These are phyloP conservation scores for Eucalyptus victrix DNA, from an alignment of 345 rosid genomes.

Conservation along the genomic window DNA sequence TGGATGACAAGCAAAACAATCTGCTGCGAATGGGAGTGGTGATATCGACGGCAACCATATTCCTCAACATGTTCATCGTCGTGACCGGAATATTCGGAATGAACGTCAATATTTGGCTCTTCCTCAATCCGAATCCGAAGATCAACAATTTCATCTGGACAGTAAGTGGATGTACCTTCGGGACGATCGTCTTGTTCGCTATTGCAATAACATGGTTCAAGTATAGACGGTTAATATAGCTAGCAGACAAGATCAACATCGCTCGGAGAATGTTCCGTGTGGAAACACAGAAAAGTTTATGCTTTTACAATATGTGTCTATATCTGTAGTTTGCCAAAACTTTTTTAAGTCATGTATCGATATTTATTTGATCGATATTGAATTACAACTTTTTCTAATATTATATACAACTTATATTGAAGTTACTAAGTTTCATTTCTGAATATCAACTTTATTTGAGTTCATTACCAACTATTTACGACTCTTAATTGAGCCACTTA, in stretches of 20 bases:
- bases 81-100: conserved; percentile 68
- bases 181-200: background rate
- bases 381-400: background rate
- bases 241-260: background rate
- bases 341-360: background rate
- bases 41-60: conserved; percentile 76
- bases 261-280: background rate
- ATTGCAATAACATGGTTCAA: background rate
- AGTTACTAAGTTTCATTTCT: background rate
- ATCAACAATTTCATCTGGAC: background rate
- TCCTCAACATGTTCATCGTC: conserved; percentile 42
- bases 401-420: background rate
- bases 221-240: background rate
- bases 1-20: background rate
- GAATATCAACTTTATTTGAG: background rate
- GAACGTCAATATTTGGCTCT: conserved; percentile 27
- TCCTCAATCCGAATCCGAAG: background rate
- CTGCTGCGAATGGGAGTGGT: background rate
- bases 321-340: background rate
- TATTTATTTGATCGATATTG: background rate
- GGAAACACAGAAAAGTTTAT: background rate
- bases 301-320: background rate
- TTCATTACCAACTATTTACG: background rate
- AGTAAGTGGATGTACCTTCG: background rate
- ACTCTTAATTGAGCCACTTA: background rate